Conservation (phyloP, 164 flowering plant genomes). For the Dillenia turbinata region DNA sequence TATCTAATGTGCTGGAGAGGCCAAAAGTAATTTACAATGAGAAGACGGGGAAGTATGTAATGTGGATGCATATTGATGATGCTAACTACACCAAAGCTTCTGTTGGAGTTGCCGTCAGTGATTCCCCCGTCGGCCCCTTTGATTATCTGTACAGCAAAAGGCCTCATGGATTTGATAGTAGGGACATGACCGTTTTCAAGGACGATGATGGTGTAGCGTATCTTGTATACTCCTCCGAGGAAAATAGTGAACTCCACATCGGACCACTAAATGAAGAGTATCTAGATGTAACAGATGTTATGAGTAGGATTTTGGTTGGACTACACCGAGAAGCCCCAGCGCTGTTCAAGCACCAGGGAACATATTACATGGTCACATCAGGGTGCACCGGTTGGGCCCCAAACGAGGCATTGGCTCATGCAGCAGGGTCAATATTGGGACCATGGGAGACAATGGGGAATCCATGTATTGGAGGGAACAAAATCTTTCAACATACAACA, state of each 20-base stretch:
- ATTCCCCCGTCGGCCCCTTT: slow-evolving; percentile 88
- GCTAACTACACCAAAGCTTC: slow-evolving; percentile 89
- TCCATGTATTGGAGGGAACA: slow-evolving; percentile 89
- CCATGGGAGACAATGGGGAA: slow-evolving; percentile 95
- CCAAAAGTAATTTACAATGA: slow-evolving; percentile 92
- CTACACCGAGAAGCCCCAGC: slow-evolving; percentile 96
- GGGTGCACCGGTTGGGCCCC: slow-evolving; percentile 99
- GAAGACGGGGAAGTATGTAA: slow-evolving; percentile 70
- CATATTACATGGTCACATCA: slow-evolving; percentile 96
- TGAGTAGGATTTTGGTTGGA: slow-evolving; percentile 68
- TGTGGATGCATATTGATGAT: slow-evolving; percentile 99
- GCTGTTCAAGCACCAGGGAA: slow-evolving; percentile 71
- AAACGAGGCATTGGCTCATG: slow-evolving; percentile 87
- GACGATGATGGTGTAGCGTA: slow-evolving; percentile 89
- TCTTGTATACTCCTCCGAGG: slow-evolving; percentile 83
- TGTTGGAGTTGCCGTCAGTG: slow-evolving; percentile 79
- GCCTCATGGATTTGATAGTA: slow-evolving; percentile 89
- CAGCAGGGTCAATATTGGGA: slow-evolving; percentile 89
- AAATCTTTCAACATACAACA: slow-evolving; percentile 57
- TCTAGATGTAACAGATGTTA: slow-evolving; percentile 53
- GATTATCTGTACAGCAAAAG: slow-evolving; percentile 69
- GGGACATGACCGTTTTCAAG: slow-evolving; percentile 95
- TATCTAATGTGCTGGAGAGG: slow-evolving; percentile 88
- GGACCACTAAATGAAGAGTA: slow-evolving; percentile 82
- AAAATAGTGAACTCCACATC: slow-evolving; percentile 89